Conservation (phyloP, 768 basidiomycete genomes). For the Lyophyllum atratum region DNA sequence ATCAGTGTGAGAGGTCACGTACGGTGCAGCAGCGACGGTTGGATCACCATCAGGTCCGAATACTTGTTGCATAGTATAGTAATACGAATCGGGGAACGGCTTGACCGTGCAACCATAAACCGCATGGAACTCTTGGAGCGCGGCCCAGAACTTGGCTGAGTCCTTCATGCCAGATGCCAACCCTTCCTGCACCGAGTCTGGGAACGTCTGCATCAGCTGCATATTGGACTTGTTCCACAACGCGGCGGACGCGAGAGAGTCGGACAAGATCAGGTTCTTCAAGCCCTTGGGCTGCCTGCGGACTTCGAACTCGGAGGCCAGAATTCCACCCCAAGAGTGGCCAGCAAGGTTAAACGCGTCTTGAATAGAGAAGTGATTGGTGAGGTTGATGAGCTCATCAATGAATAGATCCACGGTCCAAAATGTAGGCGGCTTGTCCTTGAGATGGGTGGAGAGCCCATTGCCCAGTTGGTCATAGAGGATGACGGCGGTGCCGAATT, state of each 20-base stretch:
- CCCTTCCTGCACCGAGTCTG: constrained; percentile 16
- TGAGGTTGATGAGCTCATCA: constrained; percentile 53
- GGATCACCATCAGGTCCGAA: constrained; percentile 27
- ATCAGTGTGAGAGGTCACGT: background rate
- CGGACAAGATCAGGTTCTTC: constrained; percentile 31
- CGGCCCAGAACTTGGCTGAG: constrained; percentile 13
- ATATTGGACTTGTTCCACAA: constrained; percentile 26
- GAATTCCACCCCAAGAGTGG: constrained; percentile 62
- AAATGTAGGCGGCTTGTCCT: constrained; percentile 25
- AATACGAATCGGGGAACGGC: constrained; percentile 24
- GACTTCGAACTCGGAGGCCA: constrained; percentile 42
- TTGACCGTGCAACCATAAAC: constrained; percentile 23
- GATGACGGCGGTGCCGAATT: constrained; percentile 43
- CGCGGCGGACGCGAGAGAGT: constrained; percentile 28
- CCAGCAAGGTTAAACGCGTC: constrained; percentile 48
- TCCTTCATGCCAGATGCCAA: constrained; percentile 20
- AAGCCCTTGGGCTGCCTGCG: constrained; percentile 38
- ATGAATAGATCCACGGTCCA: constrained; percentile 42
- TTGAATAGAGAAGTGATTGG: constrained; percentile 41
- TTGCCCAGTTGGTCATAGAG: constrained; percentile 60
- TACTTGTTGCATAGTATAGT: constrained; percentile 21
- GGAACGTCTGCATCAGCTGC: constrained; percentile 22
- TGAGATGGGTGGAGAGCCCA: constrained; percentile 52
- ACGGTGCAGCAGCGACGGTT: constrained; percentile 13
- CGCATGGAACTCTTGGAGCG: constrained; percentile 24